Evolutionary conservation across 2,329 filamentous ascomycete genomes (phyloP), one percentile per base, ranked within the genome.

Genomic region (Graphiopsis chlorocephala): DNA sequence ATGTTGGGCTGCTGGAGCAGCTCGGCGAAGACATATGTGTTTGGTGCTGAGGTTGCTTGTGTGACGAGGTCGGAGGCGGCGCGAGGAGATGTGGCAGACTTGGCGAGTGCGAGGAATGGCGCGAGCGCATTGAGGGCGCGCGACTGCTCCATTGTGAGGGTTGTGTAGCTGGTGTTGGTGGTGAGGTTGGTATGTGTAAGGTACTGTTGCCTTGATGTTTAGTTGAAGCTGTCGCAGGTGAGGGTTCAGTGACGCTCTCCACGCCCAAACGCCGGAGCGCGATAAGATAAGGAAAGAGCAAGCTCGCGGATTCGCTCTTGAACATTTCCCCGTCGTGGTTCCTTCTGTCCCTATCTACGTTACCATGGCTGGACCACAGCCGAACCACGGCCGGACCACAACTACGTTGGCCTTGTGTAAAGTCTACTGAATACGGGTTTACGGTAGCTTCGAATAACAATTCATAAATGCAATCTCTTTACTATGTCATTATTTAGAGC

Each of bases 21-120:
- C 80, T 98, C 94, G 70, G 91, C 87, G 81, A 99, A 99, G 79
- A 98, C 85, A 78, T 90, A 99, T 69, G 93, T 96, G 78, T 93
- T 91, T 29, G 91, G 88, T 64, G 89, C 89, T n/a, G 92, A 93
- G 59, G 93, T 98, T 67, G 93, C 95, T 79, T 93, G 91, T 52
- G 85, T 87, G 76, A 98, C 86, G 62, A 98, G 86, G 76, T 97
- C 93, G 73, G 91, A 89, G 48, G 93, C 90, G 65, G 93, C 92
- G 71, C 91, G 89, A 47, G 92, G 89, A 12, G 93, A 92, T 7
- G 87, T 91, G 68, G 92, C 92, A 12, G 92, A 91, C 76, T 93
- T 95, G 73, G 90, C 90, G 69, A 97, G 90, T 61, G 90, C 90
- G 66, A 99, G 82, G 81, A 94, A 98, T n/a, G 93, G 93, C 83